These are phyloP conservation scores for Carpinus viminea DNA, from an alignment of 306 rosid genomes.

Conservation along the genomic window DNA sequence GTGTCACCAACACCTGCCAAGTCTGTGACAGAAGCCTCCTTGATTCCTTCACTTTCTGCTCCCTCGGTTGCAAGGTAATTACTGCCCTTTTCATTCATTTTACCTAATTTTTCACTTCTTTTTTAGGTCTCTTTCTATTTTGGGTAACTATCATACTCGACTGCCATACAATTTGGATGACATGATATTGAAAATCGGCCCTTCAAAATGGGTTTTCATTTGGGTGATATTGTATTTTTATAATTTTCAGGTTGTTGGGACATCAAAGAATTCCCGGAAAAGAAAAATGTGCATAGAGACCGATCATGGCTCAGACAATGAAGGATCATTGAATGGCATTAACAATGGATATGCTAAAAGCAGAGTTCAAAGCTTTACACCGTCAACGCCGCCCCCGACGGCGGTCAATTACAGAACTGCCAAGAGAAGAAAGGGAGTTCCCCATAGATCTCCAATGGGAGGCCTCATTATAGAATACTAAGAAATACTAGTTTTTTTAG, in stretches of 20 bases:
- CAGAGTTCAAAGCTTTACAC: slow-evolving; percentile 59
- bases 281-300: slow-evolving; percentile 34
- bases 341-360: slow-evolving; percentile 34
- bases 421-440: slow-evolving; percentile 69
- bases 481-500: slow-evolving; percentile 22
- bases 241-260: slow-evolving; percentile 54
- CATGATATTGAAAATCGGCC: too few relatives aligned
- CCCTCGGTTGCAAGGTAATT: slow-evolving; percentile 65
- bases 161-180: too few relatives aligned
- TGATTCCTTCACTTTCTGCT: slow-evolving; percentile 66
- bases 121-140: background rate
- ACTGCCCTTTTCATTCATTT: background rate
- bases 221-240: background rate
- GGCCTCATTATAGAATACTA: slow-evolving; percentile 57
- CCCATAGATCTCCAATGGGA: slow-evolving; percentile 72
- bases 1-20: slow-evolving; percentile 59
- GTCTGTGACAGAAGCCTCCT: slow-evolving; percentile 64
- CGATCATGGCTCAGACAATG: slow-evolving; percentile 47
- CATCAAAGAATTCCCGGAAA: slow-evolving; percentile 54
- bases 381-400: slow-evolving; percentile 72
- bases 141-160: too few relatives aligned
- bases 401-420: slow-evolving; percentile 45
- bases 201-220: background rate
- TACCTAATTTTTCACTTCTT: background rate
- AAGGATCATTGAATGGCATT: slow-evolving; percentile 46